Evolutionary conservation across 164 flowering plant species (phyloP).

Genomic region (Berberis thunbergii): DNA sequence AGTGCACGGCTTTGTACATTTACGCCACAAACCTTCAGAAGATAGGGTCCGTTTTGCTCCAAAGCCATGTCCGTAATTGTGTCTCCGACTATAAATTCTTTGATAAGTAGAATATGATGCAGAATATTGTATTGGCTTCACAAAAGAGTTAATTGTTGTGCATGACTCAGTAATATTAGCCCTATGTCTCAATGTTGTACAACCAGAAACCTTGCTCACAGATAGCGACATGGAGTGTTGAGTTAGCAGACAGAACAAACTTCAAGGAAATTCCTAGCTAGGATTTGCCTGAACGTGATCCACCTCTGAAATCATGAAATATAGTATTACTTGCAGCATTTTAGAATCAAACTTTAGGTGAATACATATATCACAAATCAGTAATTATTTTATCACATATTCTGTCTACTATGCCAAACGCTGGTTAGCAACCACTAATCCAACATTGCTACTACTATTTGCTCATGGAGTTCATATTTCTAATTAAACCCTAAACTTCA

Average conservation of each 20-base stretch:
- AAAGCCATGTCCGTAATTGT: constrained; percentile 20
- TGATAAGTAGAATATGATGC: constrained; percentile 16
- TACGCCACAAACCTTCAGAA: constrained; percentile 14
- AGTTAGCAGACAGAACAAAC: neutral
- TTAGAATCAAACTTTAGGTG: too few relatives aligned
- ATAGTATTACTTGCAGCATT: too few relatives aligned
- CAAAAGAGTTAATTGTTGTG: constrained; percentile 27
- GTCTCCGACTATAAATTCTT: constrained; percentile 27
- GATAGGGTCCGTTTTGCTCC: constrained; percentile 20
- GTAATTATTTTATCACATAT: too few relatives aligned
- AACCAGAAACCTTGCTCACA: constrained; percentile 30
- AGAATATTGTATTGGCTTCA: constrained; percentile 26
- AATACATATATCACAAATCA: too few relatives aligned
- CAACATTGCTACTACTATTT: too few relatives aligned
- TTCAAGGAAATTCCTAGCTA: neutral
- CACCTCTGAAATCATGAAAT: too few relatives aligned
- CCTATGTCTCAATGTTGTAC: constrained; percentile 24
- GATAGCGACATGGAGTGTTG: constrained; percentile 29
- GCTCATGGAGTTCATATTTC: too few relatives aligned
- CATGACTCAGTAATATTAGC: constrained; percentile 20
- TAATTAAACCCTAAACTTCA: too few relatives aligned
- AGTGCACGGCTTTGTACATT: constrained; percentile 23
- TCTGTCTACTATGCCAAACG: too few relatives aligned
- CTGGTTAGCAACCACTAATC: too few relatives aligned
- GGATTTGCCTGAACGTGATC: neutral